Percentiles rank a stretch among this genome's conserved stretches.
phyloP scores from a whole-genome alignment of 2,329 filamentous ascomycete genomes.

The Ophiostoma himal-ulmi region DNA sequence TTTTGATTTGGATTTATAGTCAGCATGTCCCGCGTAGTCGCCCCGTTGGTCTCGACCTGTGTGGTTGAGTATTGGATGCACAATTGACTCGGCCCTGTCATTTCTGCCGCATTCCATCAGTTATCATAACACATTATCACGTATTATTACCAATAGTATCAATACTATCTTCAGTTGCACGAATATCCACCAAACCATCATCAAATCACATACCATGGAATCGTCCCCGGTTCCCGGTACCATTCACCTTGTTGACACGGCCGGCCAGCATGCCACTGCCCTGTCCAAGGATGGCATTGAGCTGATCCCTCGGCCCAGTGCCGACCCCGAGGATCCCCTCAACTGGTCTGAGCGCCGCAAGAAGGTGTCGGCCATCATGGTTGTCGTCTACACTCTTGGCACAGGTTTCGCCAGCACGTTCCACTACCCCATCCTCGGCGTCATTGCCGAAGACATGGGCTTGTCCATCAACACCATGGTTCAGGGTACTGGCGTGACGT shows the following conservation, averaged over 20 bases:
- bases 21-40: not conserved
- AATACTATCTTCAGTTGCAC: not conserved
- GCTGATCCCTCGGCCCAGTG: slow-evolving; percentile 36
- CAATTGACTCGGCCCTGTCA: not conserved
- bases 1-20: slow-evolving; percentile 5
- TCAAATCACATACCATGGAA: not conserved
- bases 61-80: not conserved
- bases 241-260: slow-evolving; percentile 39
- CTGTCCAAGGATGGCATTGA: slow-evolving; percentile 34
- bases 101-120: not conserved
- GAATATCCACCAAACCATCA: not conserved
- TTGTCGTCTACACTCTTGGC: slow-evolving; percentile 40
- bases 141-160: not conserved
- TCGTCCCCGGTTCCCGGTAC: slow-evolving; percentile 35
- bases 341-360: slow-evolving; percentile 50
- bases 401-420: slow-evolving; percentile 44
- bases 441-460: slow-evolving; percentile 43
- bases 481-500: slow-evolving; percentile 44
- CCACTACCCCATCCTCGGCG: slow-evolving; percentile 46
- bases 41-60: not conserved
- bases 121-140: not conserved
- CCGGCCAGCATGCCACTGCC: slow-evolving; percentile 28
- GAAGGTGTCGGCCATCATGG: slow-evolving; percentile 35
- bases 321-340: slow-evolving; percentile 47
- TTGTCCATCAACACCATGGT: slow-evolving; percentile 42